phyloP scores from a whole-genome alignment of 805 yeast genomes.

The Hanseniaspora lachancei region DNA sequence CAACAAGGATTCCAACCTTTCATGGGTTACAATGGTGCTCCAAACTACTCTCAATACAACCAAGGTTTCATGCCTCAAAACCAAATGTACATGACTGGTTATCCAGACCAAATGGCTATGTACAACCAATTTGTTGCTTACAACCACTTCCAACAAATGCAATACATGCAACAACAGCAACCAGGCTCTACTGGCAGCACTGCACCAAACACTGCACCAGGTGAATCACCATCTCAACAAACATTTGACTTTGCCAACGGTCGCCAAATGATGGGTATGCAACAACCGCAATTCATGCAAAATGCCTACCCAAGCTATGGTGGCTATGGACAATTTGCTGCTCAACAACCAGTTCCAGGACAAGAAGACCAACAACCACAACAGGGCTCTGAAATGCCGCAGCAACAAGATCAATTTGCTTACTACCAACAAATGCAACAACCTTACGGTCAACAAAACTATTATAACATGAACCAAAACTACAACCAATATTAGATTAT shows the following conservation, averaged over 20 bases:
- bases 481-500: conserved; percentile 7
- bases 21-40: conserved; percentile 12
- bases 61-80: conserved; percentile 11
- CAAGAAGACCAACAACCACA: conserved; percentile 22
- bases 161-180: conserved; percentile 18
- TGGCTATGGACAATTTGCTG: not conserved
- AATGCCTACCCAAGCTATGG: not conserved
- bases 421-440: conserved; percentile 17
- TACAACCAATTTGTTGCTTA: conserved; percentile 14
- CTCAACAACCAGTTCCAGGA: conserved; percentile 16
- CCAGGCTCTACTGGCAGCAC: conserved; percentile 18
- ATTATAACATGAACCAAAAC: conserved; percentile 25
- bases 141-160: conserved; percentile 18
- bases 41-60: conserved; percentile 10
- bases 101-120: conserved; percentile 12
- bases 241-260: conserved; percentile 17
- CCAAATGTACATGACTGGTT: conserved; percentile 9
- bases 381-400: conserved; percentile 16
- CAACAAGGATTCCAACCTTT: conserved; percentile 17
- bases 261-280: conserved; percentile 17
- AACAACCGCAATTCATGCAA: conserved; percentile 8
- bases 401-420: conserved; percentile 15
- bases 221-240: conserved; percentile 18
- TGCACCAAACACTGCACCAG: conserved; percentile 23
- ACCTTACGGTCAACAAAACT: conserved; percentile 26